Percentiles rank a stretch among this genome's conserved stretches.
These are phyloP conservation scores for Russula compacta DNA, from an alignment of 768 basidiomycete genomes.

Conservation along the genomic window DNA sequence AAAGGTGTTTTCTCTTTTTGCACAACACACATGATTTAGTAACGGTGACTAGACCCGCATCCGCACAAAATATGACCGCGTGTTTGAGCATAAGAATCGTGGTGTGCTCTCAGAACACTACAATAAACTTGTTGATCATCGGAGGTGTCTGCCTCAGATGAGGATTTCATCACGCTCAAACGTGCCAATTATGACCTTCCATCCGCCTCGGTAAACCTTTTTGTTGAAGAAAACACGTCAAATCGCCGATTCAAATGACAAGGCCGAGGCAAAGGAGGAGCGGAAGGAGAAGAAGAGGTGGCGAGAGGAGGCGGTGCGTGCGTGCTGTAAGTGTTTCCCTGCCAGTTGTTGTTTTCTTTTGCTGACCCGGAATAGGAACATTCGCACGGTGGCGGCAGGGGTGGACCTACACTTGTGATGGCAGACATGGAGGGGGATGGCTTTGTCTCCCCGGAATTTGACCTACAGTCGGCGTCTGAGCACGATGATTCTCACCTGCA, in stretches of 20 bases:
- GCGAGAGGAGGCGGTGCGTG: slow-evolving; percentile 71
- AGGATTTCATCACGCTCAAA: slow-evolving; percentile 91
- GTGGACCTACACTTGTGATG: slow-evolving; percentile 29
- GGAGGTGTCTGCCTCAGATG: slow-evolving; percentile 36
- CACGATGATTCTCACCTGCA: slow-evolving; percentile 25
- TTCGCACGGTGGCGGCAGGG: slow-evolving; percentile 22
- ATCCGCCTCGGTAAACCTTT: slow-evolving; percentile 24
- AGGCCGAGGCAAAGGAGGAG: slow-evolving; percentile 78
- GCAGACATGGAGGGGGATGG: slow-evolving; percentile 44
- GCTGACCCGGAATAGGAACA: slow-evolving; percentile 5
- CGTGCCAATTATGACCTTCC: slow-evolving; percentile 76
- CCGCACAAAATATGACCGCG: slow-evolving; percentile 92
- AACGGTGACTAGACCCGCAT: slow-evolving; percentile 30
- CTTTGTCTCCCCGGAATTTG: slow-evolving; percentile 65
- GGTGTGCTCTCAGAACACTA: slow-evolving; percentile 87
- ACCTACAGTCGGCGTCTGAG: slow-evolving; percentile 35
- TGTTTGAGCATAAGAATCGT: slow-evolving; percentile 96
- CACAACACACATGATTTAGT: neutral
- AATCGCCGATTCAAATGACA: slow-evolving; percentile 82
- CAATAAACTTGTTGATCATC: slow-evolving; percentile 72
- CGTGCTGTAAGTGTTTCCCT: slow-evolving; percentile 21
- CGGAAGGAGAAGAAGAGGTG: slow-evolving; percentile 88
- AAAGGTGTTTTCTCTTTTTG: neutral
- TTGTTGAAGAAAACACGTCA: slow-evolving; percentile 46
- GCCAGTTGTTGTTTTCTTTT: neutral